Evolutionary conservation across 306 rosid genomes (phyloP).

Genomic region (Pterocarpus santalinus): DNA sequence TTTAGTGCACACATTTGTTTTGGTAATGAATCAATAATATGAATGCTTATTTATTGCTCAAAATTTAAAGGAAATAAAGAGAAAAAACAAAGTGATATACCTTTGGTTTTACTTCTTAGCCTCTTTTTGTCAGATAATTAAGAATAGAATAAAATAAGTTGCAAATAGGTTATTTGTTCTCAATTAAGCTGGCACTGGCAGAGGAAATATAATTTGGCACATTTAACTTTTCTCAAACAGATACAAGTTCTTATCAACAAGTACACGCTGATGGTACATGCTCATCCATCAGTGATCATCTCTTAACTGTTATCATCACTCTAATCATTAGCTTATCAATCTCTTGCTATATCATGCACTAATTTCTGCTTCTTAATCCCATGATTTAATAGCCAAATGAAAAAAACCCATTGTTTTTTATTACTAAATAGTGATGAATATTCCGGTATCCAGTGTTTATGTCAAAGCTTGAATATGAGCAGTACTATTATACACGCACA

Average conservation of each 20-base stretch:
- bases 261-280: neutral
- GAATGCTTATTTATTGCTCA: neutral
- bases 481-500: no score
- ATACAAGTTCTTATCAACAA: conserved; percentile 1
- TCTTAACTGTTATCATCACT: neutral
- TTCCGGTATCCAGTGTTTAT: neutral
- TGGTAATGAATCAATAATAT: neutral
- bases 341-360: neutral
- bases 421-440: neutral
- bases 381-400: neutral
- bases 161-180: neutral
- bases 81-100: no score
- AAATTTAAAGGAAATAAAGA: neutral
- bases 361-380: conserved; percentile 7
- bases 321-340: neutral
- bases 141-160: neutral
- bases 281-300: neutral
- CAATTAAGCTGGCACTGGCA: neutral
- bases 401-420: neutral
- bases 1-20: no score
- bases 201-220: neutral
- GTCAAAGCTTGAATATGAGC: neutral
- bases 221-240: neutral
- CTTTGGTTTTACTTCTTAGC: neutral
- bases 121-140: neutral